A percentile compares a stretch with the other conserved stretches of the same genome.
Conservation (phyloP, 2,329 filamentous ascomycete species). For the Sporothrix luriei region DNA sequence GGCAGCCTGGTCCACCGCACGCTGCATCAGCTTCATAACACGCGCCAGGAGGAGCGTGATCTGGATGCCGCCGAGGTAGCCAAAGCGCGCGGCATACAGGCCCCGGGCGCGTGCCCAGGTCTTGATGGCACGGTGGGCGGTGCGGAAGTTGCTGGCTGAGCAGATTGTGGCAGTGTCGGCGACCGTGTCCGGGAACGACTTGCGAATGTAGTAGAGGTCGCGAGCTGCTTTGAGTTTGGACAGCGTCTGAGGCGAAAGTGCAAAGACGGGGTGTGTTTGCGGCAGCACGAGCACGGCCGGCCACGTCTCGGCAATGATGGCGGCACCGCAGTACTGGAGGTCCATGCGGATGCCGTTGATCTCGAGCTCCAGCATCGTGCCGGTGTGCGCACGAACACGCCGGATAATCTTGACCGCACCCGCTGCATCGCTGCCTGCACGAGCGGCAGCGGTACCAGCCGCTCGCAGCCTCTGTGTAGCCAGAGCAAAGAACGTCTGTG, state of each 20-base stretch:
- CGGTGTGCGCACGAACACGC: constrained; percentile 60
- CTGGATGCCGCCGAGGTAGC: constrained; percentile 66
- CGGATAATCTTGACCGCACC: constrained; percentile 54
- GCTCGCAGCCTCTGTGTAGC: constrained; percentile 55
- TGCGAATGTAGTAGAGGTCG: constrained; percentile 62
- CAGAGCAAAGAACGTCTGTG: constrained; percentile 63
- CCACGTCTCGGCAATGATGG: constrained; percentile 57
- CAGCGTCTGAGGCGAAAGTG: constrained; percentile 58
- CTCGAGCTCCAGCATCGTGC: constrained; percentile 66
- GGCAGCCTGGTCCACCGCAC: background rate
- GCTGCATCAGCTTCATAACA: constrained; percentile 57
- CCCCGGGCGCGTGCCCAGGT: constrained; percentile 64
- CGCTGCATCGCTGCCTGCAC: constrained; percentile 36
- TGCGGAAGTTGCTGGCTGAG: constrained; percentile 55
- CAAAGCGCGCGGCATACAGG: constrained; percentile 66
- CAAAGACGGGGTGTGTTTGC: constrained; percentile 56
- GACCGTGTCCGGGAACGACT: constrained; percentile 60
- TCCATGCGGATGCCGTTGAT: constrained; percentile 62
- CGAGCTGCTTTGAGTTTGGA: constrained; percentile 65
- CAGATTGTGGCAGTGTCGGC: constrained; percentile 33
- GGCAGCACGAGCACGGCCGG: constrained; percentile 53
- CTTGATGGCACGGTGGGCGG: constrained; percentile 62
- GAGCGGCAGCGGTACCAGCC: constrained; percentile 40
- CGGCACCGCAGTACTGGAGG: constrained; percentile 67
- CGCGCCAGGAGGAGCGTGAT: constrained; percentile 64